Evolutionary conservation across 2,329 filamentous ascomycete species (phyloP), one percentile per base, ranked within the genome.

Genomic region (Clonostachys rhizophaga): DNA sequence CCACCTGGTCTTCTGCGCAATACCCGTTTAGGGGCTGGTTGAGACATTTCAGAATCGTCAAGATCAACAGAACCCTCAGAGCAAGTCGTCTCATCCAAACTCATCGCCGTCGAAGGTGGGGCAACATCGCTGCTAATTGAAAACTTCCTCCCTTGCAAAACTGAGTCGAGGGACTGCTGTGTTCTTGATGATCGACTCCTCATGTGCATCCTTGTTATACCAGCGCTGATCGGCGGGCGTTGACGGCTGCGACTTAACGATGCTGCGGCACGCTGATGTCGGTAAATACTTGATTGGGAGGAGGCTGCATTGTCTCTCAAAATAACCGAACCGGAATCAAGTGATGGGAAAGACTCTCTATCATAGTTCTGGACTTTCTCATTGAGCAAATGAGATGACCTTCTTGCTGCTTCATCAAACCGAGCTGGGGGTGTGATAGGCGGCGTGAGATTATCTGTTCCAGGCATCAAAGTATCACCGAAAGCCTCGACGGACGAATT

Each of bases 1-100:
- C 89, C 87, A 43, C 88, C 89, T 7, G 87, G 89, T 13, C 84
- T 77, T 59, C 89, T 75, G 50, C 89, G 78, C 51, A 94, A 74
- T 40, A 85, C 74, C 41, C 84, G 79, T 7, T 79, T 66, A n/a
- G 81, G 81, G 17, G 69, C 67, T 2, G 78, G 74, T 43, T 74
- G 62, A 3, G 72, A 44, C 9, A 53, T 50, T 45, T 50, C 57
- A 7, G 52, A 68, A 7, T 71, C 71, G 1, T 73, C 72, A 5
- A 30, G 36, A 39, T 39, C 36, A 39, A 39, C 2, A 11, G 36
- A 39, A n/a, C 7, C 14, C 36, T 39, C 36, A 0, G 80, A 81
- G 40, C 72, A 72, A 0, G 75, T 77, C 0, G 74, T 81, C 5
- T 79, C 82, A 57, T 85, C 81, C 46, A 86, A 79, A 57, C 83